Percentiles rank a stretch among this genome's conserved stretches.
phyloP scores from a whole-genome alignment of 495 filamentous ascomycete genomes.

The Lophiostoma macrostomum region DNA sequence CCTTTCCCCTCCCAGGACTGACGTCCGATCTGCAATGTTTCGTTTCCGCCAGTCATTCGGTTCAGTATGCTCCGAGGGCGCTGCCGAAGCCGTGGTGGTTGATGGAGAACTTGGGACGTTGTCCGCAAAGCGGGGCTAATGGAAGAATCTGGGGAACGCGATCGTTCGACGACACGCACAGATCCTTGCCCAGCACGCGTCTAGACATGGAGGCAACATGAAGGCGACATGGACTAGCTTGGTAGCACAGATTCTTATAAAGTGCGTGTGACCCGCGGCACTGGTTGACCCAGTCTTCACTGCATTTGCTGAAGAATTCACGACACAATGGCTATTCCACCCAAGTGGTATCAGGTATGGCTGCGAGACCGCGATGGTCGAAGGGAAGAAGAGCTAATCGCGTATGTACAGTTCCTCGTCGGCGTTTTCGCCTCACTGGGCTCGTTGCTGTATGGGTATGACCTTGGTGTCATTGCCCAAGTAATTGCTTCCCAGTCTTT shows the following conservation, averaged over 20 bases:
- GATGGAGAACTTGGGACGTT: neutral
- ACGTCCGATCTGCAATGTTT: neutral
- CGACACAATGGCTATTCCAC: slow-evolving; percentile 52
- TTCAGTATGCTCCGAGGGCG: neutral
- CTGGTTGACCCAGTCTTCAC: neutral
- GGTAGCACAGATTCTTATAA: too few relatives aligned
- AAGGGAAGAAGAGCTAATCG: neutral
- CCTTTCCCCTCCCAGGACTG: neutral
- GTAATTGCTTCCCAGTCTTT: slow-evolving; percentile 45
- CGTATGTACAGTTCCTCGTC: slow-evolving; percentile 38
- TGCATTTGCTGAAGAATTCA: neutral
- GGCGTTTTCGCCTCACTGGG: slow-evolving; percentile 43
- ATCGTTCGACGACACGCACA: too few relatives aligned
- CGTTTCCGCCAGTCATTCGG: slow-evolving; percentile 4
- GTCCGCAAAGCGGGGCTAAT: slow-evolving; percentile 8
- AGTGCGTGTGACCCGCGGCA: neutral
- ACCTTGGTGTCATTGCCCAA: slow-evolving; percentile 44
- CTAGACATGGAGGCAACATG: too few relatives aligned
- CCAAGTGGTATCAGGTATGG: slow-evolving; percentile 57
- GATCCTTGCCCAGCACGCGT: too few relatives aligned
- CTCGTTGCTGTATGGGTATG: slow-evolving; percentile 43
- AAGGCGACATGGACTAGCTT: too few relatives aligned
- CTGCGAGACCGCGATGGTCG: neutral
- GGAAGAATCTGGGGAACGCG: slow-evolving; percentile 24
- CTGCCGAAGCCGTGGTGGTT: slow-evolving; percentile 6